These are phyloP conservation scores for Litsea cubeba DNA, from an alignment of 164 flowering plant genomes.

Conservation along the genomic window DNA sequence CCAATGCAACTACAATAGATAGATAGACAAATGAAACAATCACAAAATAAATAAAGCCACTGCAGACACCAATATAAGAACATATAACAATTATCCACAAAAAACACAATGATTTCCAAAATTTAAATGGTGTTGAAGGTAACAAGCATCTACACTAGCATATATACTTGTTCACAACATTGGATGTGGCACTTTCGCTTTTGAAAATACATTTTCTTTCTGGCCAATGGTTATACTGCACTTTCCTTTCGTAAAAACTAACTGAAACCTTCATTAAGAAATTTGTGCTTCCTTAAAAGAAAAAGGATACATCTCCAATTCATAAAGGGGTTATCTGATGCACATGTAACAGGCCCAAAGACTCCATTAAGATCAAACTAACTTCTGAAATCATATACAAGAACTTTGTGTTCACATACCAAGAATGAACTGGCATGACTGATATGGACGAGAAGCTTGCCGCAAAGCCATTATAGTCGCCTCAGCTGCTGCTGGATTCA, in stretches of 20 bases:
- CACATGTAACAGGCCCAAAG: neutral
- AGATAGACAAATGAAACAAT: no score
- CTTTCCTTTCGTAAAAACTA: neutral
- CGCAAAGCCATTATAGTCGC: constrained; percentile 62
- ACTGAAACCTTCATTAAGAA: neutral
- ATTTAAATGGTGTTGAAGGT: no score
- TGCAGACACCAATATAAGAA: no score
- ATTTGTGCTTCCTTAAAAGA: neutral
- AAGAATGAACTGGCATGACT: constrained; percentile 75
- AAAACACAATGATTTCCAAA: no score
- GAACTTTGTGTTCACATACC: constrained; percentile 39
- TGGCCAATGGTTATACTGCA: neutral
- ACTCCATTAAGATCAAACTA: neutral
- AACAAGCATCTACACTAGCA: no score
- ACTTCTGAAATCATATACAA: neutral
- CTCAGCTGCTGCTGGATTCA: constrained; percentile 79
- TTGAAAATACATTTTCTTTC: no score
- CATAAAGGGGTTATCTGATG: neutral
- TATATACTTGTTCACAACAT: no score
- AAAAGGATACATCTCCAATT: neutral
- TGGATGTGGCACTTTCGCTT: no score
- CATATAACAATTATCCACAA: no score
- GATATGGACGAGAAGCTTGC: constrained; percentile 75
- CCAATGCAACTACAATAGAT: no score
- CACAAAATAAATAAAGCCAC: no score